These are phyloP conservation scores for Leccinum disarticulatum DNA, from an alignment of 768 basidiomycete genomes.

Conservation along the genomic window DNA sequence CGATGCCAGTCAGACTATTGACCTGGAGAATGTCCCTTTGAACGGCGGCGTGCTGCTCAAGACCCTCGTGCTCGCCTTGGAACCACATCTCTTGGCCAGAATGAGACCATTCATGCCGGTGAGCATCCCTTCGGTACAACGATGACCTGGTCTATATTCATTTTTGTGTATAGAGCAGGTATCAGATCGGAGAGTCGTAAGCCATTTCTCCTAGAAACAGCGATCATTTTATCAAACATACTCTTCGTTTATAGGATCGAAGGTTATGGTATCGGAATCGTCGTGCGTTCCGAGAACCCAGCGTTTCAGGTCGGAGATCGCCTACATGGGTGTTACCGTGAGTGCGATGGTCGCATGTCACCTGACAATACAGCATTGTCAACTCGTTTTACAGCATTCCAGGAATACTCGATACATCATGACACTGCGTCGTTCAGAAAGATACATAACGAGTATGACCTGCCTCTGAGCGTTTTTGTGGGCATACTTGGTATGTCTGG, in stretches of 20 bases:
- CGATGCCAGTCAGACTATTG: conserved; percentile 47
- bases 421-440: not conserved
- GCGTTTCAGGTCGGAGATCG: conserved; percentile 17
- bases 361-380: not conserved
- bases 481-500: conserved; percentile 31
- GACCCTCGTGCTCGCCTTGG: conserved; percentile 46
- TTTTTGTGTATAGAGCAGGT: conserved; percentile 10
- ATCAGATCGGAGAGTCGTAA: conserved; percentile 7
- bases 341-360: conserved; percentile 7
- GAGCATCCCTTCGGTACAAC: conserved; percentile 28
- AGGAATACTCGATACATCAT: conserved; percentile 16
- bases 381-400: conserved; percentile 31
- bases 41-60: conserved; percentile 52
- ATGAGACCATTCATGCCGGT: conserved; percentile 39
- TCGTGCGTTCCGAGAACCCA: conserved; percentile 17
- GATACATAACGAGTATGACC: conserved; percentile 27
- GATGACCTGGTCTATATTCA: not conserved
- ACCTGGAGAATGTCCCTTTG: conserved; percentile 44
- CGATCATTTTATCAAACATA: not conserved
- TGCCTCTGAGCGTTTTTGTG: conserved; percentile 32
- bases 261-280: conserved; percentile 41
- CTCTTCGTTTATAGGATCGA: not conserved
- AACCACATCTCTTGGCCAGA: conserved; percentile 42
- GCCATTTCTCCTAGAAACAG: not conserved
- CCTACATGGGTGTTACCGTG: conserved; percentile 26